Conservation (phyloP, 2,329 filamentous ascomycete genomes). For the Pseudocercospora macadamiae region DNA sequence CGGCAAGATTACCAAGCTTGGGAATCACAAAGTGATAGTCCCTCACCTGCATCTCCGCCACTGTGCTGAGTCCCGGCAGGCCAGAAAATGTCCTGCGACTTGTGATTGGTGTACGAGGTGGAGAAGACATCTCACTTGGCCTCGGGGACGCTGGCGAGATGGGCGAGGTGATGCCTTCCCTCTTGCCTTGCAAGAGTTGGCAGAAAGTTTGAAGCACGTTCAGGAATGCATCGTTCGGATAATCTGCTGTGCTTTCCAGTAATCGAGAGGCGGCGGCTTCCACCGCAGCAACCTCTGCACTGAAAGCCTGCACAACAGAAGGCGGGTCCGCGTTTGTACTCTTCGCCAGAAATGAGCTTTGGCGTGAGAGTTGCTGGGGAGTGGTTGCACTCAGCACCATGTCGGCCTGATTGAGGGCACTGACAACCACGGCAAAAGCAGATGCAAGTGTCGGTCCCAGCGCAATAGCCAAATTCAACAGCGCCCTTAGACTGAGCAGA, state of each 20-base stretch:
- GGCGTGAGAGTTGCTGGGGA: slow-evolving; percentile 32
- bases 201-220: slow-evolving; percentile 78
- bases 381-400: slow-evolving; percentile 68
- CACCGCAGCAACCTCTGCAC: slow-evolving; percentile 81
- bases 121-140: slow-evolving; percentile 14
- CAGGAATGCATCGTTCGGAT: slow-evolving; percentile 79
- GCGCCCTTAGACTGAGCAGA: slow-evolving; percentile 81
- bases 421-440: slow-evolving; percentile 89
- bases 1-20: slow-evolving; percentile 51
- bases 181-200: slow-evolving; percentile 59
- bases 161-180: slow-evolving; percentile 15
- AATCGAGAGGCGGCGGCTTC: slow-evolving; percentile 83
- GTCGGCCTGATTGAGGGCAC: slow-evolving; percentile 90
- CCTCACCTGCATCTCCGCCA: slow-evolving; percentile 42
- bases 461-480: slow-evolving; percentile 94
- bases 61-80: slow-evolving; percentile 47
- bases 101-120: slow-evolving; percentile 33
- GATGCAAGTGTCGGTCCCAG: slow-evolving; percentile 82
- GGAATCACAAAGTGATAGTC: slow-evolving; percentile 54
- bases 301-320: slow-evolving; percentile 50
- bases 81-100: slow-evolving; percentile 44
- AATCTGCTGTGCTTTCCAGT: slow-evolving; percentile 90
- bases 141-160: slow-evolving; percentile 10
- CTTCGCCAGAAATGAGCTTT: slow-evolving; percentile 22
- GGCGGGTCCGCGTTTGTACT: slow-evolving; percentile 31